phyloP scores from a whole-genome alignment of 1,284 basidiomycete genomes.

The Cerioporus squamosus region DNA sequence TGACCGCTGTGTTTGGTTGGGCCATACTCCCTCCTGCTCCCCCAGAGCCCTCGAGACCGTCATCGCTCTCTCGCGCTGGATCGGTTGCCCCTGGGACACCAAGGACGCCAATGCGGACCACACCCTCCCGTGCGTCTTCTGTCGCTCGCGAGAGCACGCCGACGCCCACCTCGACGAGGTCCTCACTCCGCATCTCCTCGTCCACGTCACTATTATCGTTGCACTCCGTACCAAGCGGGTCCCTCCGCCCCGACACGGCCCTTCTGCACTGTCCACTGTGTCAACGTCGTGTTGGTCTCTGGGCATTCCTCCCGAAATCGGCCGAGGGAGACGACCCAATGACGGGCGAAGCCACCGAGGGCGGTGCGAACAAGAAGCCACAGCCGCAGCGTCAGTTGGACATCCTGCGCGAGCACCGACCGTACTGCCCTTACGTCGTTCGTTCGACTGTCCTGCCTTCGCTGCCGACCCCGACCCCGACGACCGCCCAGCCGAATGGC shows the following conservation, averaged over 20 bases:
- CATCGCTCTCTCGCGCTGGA: slow-evolving; percentile 44
- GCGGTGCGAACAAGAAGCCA: slow-evolving; percentile 12
- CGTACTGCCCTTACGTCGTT: slow-evolving; percentile 80
- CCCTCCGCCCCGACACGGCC: slow-evolving; percentile 42
- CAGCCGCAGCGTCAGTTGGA: slow-evolving; percentile 63
- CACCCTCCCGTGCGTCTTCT: slow-evolving; percentile 50
- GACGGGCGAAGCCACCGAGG: not conserved
- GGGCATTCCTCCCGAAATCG: slow-evolving; percentile 58
- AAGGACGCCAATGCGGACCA: slow-evolving; percentile 28
- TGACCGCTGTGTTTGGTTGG: slow-evolving; percentile 76
- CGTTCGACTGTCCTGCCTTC: slow-evolving; percentile 69
- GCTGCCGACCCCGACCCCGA: slow-evolving; percentile 42
- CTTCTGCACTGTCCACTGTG: slow-evolving; percentile 71
- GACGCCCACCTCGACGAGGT: slow-evolving; percentile 20
- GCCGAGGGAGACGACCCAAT: slow-evolving; percentile 13
- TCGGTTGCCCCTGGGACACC: slow-evolving; percentile 48
- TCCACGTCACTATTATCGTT: slow-evolving; percentile 8
- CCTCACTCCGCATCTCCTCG: slow-evolving; percentile 9
- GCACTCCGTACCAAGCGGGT: slow-evolving; percentile 23
- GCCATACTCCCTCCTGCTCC: slow-evolving; percentile 42
- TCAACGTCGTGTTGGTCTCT: slow-evolving; percentile 76
- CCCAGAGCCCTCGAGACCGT: slow-evolving; percentile 39
- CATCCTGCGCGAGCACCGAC: slow-evolving; percentile 76
- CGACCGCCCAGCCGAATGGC: slow-evolving; percentile 3
- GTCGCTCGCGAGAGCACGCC: slow-evolving; percentile 34